These are phyloP conservation scores for Ramularia collo-cygni DNA, from an alignment of 2,329 filamentous ascomycete genomes.

Conservation along the genomic window DNA sequence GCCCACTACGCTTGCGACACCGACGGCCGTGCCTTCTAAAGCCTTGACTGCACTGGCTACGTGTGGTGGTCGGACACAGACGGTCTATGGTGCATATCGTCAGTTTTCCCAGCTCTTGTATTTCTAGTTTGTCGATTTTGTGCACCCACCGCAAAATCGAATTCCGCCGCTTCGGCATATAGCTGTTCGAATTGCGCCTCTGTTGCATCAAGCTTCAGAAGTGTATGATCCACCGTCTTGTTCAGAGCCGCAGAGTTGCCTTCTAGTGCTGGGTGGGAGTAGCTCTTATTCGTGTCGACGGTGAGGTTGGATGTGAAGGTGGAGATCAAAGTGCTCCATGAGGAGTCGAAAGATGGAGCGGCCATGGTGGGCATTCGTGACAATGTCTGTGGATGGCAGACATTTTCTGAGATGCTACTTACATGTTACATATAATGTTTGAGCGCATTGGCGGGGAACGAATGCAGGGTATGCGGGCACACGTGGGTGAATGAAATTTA, in stretches of 20 bases:
- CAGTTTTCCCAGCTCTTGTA: not conserved
- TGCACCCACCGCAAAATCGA: conserved; percentile 38
- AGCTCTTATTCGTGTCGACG: not conserved
- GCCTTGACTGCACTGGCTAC: conserved; percentile 46
- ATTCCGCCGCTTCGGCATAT: conserved; percentile 47
- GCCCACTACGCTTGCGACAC: conserved; percentile 52
- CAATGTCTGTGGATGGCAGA: too few relatives aligned
- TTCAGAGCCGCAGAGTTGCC: conserved; percentile 17
- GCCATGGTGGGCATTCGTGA: not conserved
- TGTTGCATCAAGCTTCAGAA: conserved; percentile 45
- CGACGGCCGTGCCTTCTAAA: conserved; percentile 43
- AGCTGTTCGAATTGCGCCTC: conserved; percentile 45
- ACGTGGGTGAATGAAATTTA: too few relatives aligned
- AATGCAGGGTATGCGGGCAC: too few relatives aligned
- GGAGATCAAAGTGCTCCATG: not conserved
- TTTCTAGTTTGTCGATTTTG: not conserved
- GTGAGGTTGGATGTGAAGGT: not conserved
- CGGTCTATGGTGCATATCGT: conserved; percentile 34
- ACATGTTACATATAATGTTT: too few relatives aligned
- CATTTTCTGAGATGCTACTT: too few relatives aligned
- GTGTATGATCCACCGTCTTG: conserved; percentile 41
- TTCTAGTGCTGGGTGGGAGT: not conserved
- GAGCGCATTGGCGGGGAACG: too few relatives aligned
- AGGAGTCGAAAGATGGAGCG: not conserved
- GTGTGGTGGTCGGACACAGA: conserved; percentile 50